Conservation (phyloP, 2,329 filamentous ascomycete genomes). For the Emergomyces pasteurianus region DNA sequence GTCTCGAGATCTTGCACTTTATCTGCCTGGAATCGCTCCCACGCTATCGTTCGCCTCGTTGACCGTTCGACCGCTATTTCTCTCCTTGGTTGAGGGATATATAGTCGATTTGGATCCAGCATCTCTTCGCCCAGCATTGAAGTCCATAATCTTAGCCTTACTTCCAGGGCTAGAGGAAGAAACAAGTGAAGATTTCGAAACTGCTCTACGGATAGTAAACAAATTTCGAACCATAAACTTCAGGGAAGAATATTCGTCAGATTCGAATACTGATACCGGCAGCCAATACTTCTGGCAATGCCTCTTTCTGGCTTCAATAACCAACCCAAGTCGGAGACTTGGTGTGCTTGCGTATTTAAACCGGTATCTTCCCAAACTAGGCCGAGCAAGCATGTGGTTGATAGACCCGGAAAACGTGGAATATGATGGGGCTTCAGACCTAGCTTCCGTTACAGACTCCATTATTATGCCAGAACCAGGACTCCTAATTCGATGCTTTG, state of each 20-base stretch:
- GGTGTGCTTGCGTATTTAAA: constrained; percentile 80
- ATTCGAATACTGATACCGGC: constrained; percentile 40
- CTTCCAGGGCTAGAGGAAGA: constrained; percentile 90
- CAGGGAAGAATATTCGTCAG: constrained; percentile 22
- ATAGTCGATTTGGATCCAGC: constrained; percentile 60
- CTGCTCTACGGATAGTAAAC: constrained; percentile 66
- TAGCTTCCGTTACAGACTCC: constrained; percentile 30
- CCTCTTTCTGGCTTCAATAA: constrained; percentile 86
- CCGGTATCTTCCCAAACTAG: constrained; percentile 64
- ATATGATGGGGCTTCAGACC: constrained; percentile 15
- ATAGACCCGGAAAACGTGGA: constrained; percentile 19
- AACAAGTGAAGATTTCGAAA: constrained; percentile 92
- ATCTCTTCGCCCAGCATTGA: constrained; percentile 73
- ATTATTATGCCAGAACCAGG: constrained; percentile 71
- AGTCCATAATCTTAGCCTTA: constrained; percentile 77
- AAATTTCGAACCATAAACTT: constrained; percentile 52
- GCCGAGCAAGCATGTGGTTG: constrained; percentile 26
- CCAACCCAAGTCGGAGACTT: constrained; percentile 69
- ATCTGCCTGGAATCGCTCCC: constrained; percentile 77
- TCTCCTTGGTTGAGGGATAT: constrained; percentile 71
- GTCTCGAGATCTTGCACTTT: constrained; percentile 70
- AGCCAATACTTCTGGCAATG: constrained; percentile 98
- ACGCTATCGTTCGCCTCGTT: constrained; percentile 92
- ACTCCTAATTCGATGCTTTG: constrained; percentile 79
- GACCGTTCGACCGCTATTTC: constrained; percentile 73